These are phyloP conservation scores for Saitozyma podzolica DNA, from an alignment of 768 basidiomycete genomes.

Conservation along the genomic window DNA sequence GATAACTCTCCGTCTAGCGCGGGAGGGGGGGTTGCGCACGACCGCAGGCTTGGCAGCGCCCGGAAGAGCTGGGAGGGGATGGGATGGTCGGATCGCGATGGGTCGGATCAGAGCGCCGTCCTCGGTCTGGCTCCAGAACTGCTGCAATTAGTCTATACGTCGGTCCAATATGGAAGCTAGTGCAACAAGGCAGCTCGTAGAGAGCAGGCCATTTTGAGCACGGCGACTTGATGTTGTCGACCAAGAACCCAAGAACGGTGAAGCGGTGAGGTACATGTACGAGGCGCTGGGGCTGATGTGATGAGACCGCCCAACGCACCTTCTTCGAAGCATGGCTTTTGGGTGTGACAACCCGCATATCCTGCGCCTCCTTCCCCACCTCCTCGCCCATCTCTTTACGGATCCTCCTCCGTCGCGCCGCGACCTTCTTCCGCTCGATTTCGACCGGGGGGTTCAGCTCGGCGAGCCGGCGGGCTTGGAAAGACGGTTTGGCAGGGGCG, in stretches of 20 bases:
- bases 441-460: constrained; percentile 19
- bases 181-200: neutral
- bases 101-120: constrained; percentile 37
- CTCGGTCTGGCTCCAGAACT: constrained; percentile 34
- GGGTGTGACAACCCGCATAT: constrained; percentile 37
- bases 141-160: neutral
- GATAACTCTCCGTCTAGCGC: constrained; percentile 38
- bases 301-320: neutral
- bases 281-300: no score
- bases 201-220: neutral
- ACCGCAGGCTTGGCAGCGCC: neutral
- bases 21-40: constrained; percentile 26
- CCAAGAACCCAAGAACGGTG: no score
- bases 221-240: neutral
- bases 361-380: constrained; percentile 43
- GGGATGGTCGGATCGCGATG: constrained; percentile 43
- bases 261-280: no score
- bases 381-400: constrained; percentile 24
- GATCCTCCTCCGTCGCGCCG: constrained; percentile 30
- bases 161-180: no score
- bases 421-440: constrained; percentile 15
- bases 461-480: constrained; percentile 11
- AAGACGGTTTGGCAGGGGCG: constrained; percentile 43
- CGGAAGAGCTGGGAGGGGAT: constrained; percentile 30
- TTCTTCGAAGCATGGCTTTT: constrained; percentile 18